Conservation (phyloP, 1,139 yeast species). For the Debaryomyces sp. region DNA sequence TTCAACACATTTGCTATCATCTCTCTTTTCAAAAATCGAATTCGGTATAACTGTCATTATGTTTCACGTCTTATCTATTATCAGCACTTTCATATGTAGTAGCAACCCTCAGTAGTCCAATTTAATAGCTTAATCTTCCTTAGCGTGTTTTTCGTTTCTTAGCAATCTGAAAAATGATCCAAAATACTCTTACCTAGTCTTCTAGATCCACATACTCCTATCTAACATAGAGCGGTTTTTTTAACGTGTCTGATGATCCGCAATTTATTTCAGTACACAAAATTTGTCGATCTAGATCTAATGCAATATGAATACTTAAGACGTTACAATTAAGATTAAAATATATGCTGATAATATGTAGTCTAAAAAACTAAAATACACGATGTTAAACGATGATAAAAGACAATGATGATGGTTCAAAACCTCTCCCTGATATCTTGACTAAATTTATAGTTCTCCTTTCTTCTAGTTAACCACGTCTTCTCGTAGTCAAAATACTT, state of each 20-base stretch:
- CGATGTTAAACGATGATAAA: not conserved
- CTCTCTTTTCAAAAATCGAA: constrained; percentile 1
- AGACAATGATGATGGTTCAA: not conserved
- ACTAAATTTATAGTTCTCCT: constrained; percentile 58
- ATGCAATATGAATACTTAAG: not conserved
- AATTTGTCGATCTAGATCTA: constrained; percentile 3
- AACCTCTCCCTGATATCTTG: constrained; percentile 26
- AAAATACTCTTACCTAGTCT: not conserved
- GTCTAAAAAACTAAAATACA: constrained; percentile 7
- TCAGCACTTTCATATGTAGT: not conserved
- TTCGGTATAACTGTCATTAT: constrained; percentile 1
- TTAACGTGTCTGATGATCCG: not conserved
- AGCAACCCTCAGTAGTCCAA: not conserved
- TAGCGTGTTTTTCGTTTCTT: not conserved
- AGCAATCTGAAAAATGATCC: not conserved
- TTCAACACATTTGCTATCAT: constrained; percentile 54
- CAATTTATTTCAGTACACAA: constrained; percentile 5
- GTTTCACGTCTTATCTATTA: not conserved
- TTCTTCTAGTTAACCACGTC: constrained; percentile 85
- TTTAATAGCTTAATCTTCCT: not conserved
- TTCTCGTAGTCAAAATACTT: constrained; percentile 89
- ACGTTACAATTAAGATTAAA: not conserved
- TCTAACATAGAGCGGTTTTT: constrained; percentile 3
- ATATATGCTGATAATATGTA: constrained; percentile 3
- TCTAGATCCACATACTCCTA: constrained; percentile 2